These are phyloP conservation scores for Fusarium globosum DNA, from an alignment of 2,329 filamentous ascomycete genomes.

Conservation along the genomic window DNA sequence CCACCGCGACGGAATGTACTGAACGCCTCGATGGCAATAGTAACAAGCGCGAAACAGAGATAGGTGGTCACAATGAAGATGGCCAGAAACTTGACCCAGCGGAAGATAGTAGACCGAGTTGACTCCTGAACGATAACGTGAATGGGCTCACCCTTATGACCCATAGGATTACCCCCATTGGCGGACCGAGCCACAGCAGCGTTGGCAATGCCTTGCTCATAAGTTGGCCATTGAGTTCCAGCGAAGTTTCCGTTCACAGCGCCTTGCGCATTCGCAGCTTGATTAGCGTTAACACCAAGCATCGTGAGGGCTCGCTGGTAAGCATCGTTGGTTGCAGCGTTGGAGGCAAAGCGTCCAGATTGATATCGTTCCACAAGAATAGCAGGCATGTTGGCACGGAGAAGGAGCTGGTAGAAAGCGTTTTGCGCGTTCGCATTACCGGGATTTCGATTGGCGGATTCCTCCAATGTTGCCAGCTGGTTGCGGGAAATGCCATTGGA, in stretches of 20 bases:
- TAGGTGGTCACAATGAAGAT: conserved; percentile 85
- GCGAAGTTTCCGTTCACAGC: conserved; percentile 37
- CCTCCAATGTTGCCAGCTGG: conserved; percentile 86
- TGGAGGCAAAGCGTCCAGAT: conserved; percentile 85
- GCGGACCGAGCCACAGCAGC: conserved; percentile 42
- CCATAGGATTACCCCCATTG: conserved; percentile 56
- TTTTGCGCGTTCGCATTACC: conserved; percentile 88
- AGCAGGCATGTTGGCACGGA: conserved; percentile 92
- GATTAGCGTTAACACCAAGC: conserved; percentile 47
- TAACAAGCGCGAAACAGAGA: conserved; percentile 80
- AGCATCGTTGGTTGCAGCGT: conserved; percentile 78
- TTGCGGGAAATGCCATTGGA: conserved; percentile 66
- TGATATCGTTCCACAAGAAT: conserved; percentile 93
- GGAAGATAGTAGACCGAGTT: conserved; percentile 80
- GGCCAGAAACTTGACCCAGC: conserved; percentile 89
- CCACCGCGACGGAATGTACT: conserved; percentile 77
- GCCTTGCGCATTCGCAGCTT: conserved; percentile 38
- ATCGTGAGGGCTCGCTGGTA: conserved; percentile 78
- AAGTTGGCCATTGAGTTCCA: conserved; percentile 46
- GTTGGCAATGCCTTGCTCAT: conserved; percentile 46
- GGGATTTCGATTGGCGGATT: conserved; percentile 92
- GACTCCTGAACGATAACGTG: conserved; percentile 97
- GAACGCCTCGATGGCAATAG: conserved; percentile 83
- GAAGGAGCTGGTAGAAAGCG: conserved; percentile 90
- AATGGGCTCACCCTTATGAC: conserved; percentile 84